Evolutionary conservation across 805 yeast genomes (phyloP), one percentile per base, ranked within the genome.

Genomic region (Grigorovia yakushimaensis): DNA sequence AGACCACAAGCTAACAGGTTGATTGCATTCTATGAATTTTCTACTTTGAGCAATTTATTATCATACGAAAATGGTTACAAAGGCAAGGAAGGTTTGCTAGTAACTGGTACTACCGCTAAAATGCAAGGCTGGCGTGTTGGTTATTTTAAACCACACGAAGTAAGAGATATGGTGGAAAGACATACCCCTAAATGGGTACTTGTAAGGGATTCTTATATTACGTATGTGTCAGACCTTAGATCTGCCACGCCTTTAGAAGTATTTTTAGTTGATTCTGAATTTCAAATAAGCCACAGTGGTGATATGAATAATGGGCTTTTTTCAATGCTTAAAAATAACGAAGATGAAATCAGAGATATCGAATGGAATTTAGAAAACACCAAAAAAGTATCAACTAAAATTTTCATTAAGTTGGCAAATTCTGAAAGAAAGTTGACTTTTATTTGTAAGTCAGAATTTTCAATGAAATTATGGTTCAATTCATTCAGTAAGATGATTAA

Each of bases 41-140:
- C 97, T 0, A 94, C 95, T 0, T 76, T 93, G 53, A 86, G 95
- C 6, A 79, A 93, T 8, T 70, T 88, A 43, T 69, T 93, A 39
- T 82, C 91, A 43, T 81, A 86, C 52, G 98, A 93, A 62, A 76
- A 79, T 24, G 84, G 86, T 0, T 84, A 73, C 58, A 79, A 79
- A 47, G 95, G 98, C 1, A 93, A 88, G 57, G 96, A 93, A 65
- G 99, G 98, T 1, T 77, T 79, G 44, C 64, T 91, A 49, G 77
- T 84, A 47, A 78, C 89, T 42, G 79, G 88, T 19, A 82, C 96
- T 1, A 79, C 88, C 0, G 91, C 98, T 0, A 79, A 79, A 51
- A 74, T 88, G 0, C 95, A 88, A 61, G 98, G 98, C 2, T 93
- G 98, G 98, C 73, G 95, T 55, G 96, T 91, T 5, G 85, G 93